Conservation (phyloP, 2,329 filamentous ascomycete species). For the Aspergillus sp. region DNA sequence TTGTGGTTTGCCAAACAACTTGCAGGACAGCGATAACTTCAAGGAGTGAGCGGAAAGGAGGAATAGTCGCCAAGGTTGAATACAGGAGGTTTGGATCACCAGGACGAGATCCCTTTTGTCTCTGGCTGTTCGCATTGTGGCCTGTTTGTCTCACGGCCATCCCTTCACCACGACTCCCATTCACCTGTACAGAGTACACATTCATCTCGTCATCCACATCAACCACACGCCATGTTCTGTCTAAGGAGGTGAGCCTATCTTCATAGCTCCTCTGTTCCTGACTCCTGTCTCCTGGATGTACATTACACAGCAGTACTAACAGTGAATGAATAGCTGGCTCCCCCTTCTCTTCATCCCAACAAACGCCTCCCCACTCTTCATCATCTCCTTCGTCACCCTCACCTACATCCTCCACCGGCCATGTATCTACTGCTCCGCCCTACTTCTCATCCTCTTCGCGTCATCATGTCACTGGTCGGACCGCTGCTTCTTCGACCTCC, state of each 20-base stretch:
- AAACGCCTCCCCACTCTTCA: constrained; percentile 75
- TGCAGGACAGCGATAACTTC: too few relatives aligned
- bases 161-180: too few relatives aligned
- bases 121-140: too few relatives aligned
- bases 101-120: too few relatives aligned
- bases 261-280: too few relatives aligned
- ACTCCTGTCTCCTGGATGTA: too few relatives aligned
- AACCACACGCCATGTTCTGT: constrained; percentile 51
- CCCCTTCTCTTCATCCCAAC: constrained; percentile 82
- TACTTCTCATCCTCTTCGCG: constrained; percentile 88
- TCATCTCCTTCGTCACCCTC: constrained; percentile 80
- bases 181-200: neutral
- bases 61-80: too few relatives aligned
- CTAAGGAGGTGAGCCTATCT: constrained; percentile 49
- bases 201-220: neutral
- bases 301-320: neutral
- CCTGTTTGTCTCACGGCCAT: too few relatives aligned
- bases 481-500: constrained; percentile 86
- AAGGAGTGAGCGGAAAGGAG: too few relatives aligned
- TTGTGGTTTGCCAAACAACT: too few relatives aligned
- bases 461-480: constrained; percentile 87
- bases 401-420: constrained; percentile 95
- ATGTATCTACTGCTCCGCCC: constrained; percentile 94
- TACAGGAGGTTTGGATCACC: too few relatives aligned
- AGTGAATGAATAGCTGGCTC: constrained; percentile 55